These are phyloP conservation scores for Hanseniaspora vineae DNA, from an alignment of 805 yeast species.

Conservation along the genomic window DNA sequence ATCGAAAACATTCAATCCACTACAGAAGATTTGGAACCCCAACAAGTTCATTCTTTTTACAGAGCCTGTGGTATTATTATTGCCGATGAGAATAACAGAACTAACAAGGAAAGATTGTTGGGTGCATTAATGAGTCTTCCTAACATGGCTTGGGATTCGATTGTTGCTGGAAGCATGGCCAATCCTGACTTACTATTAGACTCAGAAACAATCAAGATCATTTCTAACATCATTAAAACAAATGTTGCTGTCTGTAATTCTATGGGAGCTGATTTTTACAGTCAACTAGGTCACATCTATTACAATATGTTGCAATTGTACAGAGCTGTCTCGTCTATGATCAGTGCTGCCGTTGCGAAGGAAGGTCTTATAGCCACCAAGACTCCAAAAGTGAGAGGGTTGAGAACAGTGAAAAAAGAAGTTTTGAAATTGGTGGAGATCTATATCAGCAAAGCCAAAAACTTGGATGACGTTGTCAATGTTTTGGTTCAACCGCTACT, in stretches of 20 bases:
- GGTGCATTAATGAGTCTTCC: conserved; percentile 80
- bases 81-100: conserved; percentile 67
- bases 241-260: conserved; percentile 93
- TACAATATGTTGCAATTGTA: conserved; percentile 82
- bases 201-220: conserved; percentile 77
- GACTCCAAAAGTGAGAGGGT: conserved; percentile 87
- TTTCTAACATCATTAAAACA: conserved; percentile 89
- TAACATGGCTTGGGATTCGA: conserved; percentile 87
- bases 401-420: conserved; percentile 94
- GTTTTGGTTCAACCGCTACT: conserved; percentile 76
- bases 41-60: conserved; percentile 94
- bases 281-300: conserved; percentile 79
- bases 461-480: conserved; percentile 63
- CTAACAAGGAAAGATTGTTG: conserved; percentile 57
- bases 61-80: conserved; percentile 94
- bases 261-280: conserved; percentile 79
- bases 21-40: conserved; percentile 89
- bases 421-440: conserved; percentile 79
- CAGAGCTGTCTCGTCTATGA: conserved; percentile 77
- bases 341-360: conserved; percentile 61
- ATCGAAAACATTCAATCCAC: conserved; percentile 70
- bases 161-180: conserved; percentile 70
- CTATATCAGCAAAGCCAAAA: conserved; percentile 73
- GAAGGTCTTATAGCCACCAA: conserved; percentile 87
- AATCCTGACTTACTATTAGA: conserved; percentile 70